These are phyloP conservation scores for Teratosphaeria zuluensis DNA, from an alignment of 2,329 filamentous ascomycete species.

Conservation along the genomic window DNA sequence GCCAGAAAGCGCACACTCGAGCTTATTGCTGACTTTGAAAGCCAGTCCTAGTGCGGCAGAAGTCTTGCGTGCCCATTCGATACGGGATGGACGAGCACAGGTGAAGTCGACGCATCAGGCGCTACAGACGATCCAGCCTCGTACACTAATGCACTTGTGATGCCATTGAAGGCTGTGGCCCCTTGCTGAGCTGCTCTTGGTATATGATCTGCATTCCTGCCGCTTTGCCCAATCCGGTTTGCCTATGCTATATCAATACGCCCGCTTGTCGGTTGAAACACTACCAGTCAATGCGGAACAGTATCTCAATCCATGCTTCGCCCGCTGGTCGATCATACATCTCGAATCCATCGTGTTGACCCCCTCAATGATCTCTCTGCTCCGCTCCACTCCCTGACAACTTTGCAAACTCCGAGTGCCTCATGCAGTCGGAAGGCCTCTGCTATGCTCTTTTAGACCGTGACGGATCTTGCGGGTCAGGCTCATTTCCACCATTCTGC, in stretches of 20 bases:
- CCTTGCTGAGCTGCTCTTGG: background rate
- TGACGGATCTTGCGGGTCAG: background rate
- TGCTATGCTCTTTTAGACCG: background rate
- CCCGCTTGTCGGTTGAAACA: background rate
- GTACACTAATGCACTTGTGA: background rate
- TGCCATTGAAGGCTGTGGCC: background rate
- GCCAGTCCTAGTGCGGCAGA: background rate
- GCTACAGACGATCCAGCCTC: background rate
- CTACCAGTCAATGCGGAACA: background rate
- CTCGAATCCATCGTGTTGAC: background rate
- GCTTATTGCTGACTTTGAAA: slow-evolving; percentile 26
- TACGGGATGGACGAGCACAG: too few species aligned
- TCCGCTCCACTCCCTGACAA: background rate
- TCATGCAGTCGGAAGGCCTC: background rate
- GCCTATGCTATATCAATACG: background rate
- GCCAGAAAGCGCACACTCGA: slow-evolving; percentile 51
- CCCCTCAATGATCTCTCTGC: background rate
- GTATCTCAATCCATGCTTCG: background rate
- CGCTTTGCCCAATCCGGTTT: background rate
- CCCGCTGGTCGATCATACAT: background rate
- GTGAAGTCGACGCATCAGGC: too few species aligned
- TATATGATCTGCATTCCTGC: background rate
- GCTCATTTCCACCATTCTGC: background rate
- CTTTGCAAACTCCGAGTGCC: background rate
- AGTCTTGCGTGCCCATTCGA: background rate